phyloP scores from a whole-genome alignment of 345 rosid species.

The Salix dunnii region DNA sequence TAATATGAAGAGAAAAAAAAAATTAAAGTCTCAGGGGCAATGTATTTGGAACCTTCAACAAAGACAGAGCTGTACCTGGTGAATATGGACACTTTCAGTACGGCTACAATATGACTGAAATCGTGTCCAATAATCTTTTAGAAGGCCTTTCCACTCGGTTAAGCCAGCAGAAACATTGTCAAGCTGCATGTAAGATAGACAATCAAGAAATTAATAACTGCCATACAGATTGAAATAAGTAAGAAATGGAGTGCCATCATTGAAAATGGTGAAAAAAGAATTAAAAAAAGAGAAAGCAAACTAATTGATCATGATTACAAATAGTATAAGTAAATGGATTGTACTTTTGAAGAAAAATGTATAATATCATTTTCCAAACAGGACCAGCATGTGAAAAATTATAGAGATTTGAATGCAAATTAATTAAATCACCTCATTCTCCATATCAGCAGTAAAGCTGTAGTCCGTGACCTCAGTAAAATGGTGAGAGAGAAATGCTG shows the following conservation, averaged over 20 bases:
- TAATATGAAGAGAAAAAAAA: not conserved
- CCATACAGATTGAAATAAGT: not conserved
- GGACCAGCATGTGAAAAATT: not conserved
- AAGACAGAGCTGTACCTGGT: constrained; percentile 49
- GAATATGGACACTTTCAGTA: constrained; percentile 62
- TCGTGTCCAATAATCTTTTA: constrained; percentile 84
- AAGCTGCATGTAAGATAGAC: constrained; percentile 50
- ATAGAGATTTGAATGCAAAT: not conserved
- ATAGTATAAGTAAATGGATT: not conserved
- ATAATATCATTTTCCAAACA: not conserved
- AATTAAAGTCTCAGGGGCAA: not conserved
- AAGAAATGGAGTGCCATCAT: not conserved
- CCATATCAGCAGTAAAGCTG: constrained; percentile 99
- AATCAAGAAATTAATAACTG: constrained; percentile 1
- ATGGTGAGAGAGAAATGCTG: constrained; percentile 86
- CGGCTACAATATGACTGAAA: constrained; percentile 74
- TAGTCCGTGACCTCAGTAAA: constrained; percentile 92
- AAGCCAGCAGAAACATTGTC: constrained; percentile 94
- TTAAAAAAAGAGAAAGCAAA: not conserved
- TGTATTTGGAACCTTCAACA: not conserved
- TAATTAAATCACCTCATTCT: constrained; percentile 64
- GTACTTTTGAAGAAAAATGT: no score
- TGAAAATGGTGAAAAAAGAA: constrained; percentile 2
- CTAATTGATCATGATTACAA: not conserved
- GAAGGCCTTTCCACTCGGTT: constrained; percentile 98